Evolutionary conservation across 2,329 filamentous ascomycete genomes (phyloP), one percentile per base, ranked within the genome.

Genomic region (Colletotrichum gigasporum): DNA sequence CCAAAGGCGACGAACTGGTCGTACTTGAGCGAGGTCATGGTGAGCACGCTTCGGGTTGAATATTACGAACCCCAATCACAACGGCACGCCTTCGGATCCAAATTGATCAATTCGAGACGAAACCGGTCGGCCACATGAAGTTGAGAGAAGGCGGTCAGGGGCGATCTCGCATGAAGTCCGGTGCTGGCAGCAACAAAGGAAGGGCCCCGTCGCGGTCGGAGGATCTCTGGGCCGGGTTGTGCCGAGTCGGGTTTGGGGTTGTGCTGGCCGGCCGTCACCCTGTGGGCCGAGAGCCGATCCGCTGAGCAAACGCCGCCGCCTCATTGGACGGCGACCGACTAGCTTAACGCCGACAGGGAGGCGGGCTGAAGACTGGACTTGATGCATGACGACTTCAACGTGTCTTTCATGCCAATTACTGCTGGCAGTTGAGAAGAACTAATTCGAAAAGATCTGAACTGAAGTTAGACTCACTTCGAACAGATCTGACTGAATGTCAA

Each of bases 1-100:
- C 79, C 79, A 63, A 84, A 85, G 63, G 76, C 76, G 48, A 83
- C 76, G 65, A 78, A 73, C 37, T 77, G 76, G 28, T 80, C 75
- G 32, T 76, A 65, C 18, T 26, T 53, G 20, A 60, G 55, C 7
- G 64, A 61, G 24, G 63, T 63, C 58, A 65, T 65, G 7, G 26
- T 24, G n/a, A 26, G 37, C 28, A 9, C n/a, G 0, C 28, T n/a
- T 1, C 18, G 8, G 22, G n/a, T n/a, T n/a, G n/a, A n/a, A n/a
- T n/a, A n/a, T n/a, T n/a, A n/a, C n/a, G n/a, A n/a, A n/a, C n/a
- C n/a, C n/a, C n/a, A n/a, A n/a, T n/a, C n/a, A n/a, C n/a, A n/a
- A n/a, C n/a, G n/a, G n/a, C n/a, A n/a, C n/a, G n/a, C n/a, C n/a
- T n/a, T n/a, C n/a, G n/a, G n/a, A n/a, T n/a, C n/a, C 37, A 5